A percentile compares a stretch with the other conserved stretches of the same genome.
Evolutionary conservation across 768 basidiomycete genomes (phyloP).

Genomic region (Tremella fuciformis): DNA sequence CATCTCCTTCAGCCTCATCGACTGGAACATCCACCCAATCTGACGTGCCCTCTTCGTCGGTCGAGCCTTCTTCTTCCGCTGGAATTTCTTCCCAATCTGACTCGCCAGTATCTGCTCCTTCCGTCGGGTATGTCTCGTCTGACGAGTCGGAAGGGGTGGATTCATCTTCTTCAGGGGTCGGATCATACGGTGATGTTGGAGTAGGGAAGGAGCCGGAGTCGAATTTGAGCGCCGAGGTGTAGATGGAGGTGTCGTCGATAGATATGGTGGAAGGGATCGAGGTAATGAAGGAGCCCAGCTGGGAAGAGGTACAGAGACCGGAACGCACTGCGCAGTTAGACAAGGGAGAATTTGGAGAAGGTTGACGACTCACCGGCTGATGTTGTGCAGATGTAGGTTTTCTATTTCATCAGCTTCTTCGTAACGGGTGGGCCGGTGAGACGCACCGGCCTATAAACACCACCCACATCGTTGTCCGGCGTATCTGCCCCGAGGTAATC

Average conservation of each 20-base stretch:
- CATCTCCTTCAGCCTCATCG: slow-evolving; percentile 18
- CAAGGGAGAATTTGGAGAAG: background rate
- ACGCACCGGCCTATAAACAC: slow-evolving; percentile 33
- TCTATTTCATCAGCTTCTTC: slow-evolving; percentile 57
- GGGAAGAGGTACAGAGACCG: slow-evolving; percentile 65
- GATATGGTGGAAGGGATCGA: slow-evolving; percentile 64
- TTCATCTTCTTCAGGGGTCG: slow-evolving; percentile 1
- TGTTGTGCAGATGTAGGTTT: slow-evolving; percentile 89
- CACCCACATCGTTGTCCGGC: slow-evolving; percentile 37
- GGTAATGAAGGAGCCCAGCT: slow-evolving; percentile 89
- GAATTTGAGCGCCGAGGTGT: slow-evolving; percentile 75
- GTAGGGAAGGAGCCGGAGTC: slow-evolving; percentile 23
- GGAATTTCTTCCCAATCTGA: slow-evolving; percentile 18
- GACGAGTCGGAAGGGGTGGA: no score
- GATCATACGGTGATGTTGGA: slow-evolving; percentile 5
- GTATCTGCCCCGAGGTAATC: slow-evolving; percentile 66
- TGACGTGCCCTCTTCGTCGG: background rate
- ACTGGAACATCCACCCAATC: slow-evolving; percentile 7
- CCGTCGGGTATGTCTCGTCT: background rate
- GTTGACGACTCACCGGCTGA: slow-evolving; percentile 49
- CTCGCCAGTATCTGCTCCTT: slow-evolving; percentile 12
- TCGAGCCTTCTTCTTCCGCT: slow-evolving; percentile 9
- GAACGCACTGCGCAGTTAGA: slow-evolving; percentile 59
- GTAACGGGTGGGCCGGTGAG: slow-evolving; percentile 21
- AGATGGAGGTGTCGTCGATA: slow-evolving; percentile 75